These are phyloP conservation scores for Solanum appendiculatum DNA, from an alignment of 257 asterid species.

Conservation along the genomic window DNA sequence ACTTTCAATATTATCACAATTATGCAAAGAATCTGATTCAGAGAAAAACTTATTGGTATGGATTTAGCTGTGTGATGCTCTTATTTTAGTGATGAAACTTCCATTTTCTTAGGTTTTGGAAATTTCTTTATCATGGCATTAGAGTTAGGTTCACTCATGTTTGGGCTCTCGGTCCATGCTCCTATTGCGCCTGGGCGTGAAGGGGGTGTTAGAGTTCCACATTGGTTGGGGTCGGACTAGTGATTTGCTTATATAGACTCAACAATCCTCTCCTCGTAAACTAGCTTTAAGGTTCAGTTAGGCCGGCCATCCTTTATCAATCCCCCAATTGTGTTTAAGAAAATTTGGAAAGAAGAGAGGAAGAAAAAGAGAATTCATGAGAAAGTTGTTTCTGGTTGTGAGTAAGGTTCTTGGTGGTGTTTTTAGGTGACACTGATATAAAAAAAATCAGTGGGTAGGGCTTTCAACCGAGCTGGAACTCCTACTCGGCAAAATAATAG, in stretches of 20 bases:
- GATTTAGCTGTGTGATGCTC: not conserved
- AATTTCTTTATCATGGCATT: not conserved
- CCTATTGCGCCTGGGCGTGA: too few species aligned
- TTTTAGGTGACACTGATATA: not conserved
- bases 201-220: not conserved
- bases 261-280: too few species aligned
- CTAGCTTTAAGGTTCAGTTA: too few species aligned
- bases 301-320: not conserved
- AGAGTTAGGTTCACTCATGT: not conserved
- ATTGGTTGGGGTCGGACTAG: not conserved
- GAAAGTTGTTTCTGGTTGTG: not conserved
- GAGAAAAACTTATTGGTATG: not conserved
- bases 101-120: not conserved
- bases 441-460: not conserved
- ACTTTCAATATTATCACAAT: not conserved
- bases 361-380: not conserved
- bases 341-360: not conserved
- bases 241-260: not conserved
- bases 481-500: not conserved
- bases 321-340: not conserved
- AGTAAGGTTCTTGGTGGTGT: not conserved
- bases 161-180: not conserved
- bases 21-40: not conserved
- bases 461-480: not conserved
- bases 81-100: not conserved